Base-by-base conservation (phyloP, 495 filamentous ascomycete species). In the Podospora australis region DNA sequence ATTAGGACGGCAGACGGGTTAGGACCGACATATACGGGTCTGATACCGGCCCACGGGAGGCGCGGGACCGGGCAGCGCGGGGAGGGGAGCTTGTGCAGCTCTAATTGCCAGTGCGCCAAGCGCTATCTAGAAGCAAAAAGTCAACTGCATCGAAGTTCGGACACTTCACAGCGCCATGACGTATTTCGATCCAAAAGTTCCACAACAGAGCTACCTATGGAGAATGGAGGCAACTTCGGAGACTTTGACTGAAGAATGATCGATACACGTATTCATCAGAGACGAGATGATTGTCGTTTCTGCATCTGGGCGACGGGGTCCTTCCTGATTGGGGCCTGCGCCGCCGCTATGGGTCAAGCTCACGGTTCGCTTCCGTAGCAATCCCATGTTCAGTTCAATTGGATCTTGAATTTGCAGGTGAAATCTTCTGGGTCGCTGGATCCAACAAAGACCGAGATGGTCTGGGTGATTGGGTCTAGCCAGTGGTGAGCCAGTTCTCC, bases 101-200 rank as follows among this genome's bases (percentile, higher is more conserved):
- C 4, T 34, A 4, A 29, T 6, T 22, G 44, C 21, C 44, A n/a
- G n/a, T n/a, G n/a, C n/a, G n/a, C n/a, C n/a, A n/a, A n/a, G n/a
- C n/a, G n/a, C n/a, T n/a, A n/a, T n/a, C n/a, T n/a, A n/a, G n/a
- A n/a, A 21, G 11, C 29, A 21, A 16, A 16, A 38, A 17, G 17
- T 32, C 23, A 28, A 17, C 10, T 1, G 28, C 30, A 42, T 14
- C 22, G n/a, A 24, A 20, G 13, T 9, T 10, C 16, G 9, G 6
- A 16, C 8, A 4, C n/a, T n/a, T 39, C 13, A 2, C 1, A 17
- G 23, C 22, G 17, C 34, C 42, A 51, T 51, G 49, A 51, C 49
- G 49, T 51, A 28, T 39, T 24, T 19, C 13, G 29, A 49, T 21
- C 10, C 3, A 22, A 13, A 45, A 54, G 14, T 54, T 51, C 16